phyloP scores from a whole-genome alignment of 2,329 filamentous ascomycete genomes.

The Hymenoscyphus albidus region DNA sequence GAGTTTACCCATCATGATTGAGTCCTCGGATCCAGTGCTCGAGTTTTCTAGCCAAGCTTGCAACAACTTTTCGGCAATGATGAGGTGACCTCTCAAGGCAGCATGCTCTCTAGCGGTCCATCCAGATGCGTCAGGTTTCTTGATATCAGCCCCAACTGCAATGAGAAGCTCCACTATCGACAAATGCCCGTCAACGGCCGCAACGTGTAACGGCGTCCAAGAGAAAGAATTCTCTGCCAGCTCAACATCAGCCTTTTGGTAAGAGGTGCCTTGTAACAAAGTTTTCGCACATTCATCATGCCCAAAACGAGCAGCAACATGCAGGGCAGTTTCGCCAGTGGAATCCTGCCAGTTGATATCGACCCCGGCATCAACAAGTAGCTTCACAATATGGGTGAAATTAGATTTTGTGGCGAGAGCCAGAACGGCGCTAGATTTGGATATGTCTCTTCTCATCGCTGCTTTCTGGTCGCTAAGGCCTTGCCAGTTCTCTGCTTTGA shows the following conservation, averaged over 20 bases:
- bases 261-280: constrained; percentile 64
- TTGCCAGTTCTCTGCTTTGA: constrained; percentile 76
- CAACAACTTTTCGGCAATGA: constrained; percentile 68
- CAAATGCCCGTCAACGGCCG: constrained; percentile 82
- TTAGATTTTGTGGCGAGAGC: constrained; percentile 86
- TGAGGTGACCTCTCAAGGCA: constrained; percentile 80
- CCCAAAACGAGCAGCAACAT: constrained; percentile 86
- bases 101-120: constrained; percentile 96
- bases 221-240: constrained; percentile 78
- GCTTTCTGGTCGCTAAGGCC: constrained; percentile 57
- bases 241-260: constrained; percentile 73
- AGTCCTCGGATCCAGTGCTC: constrained; percentile 33
- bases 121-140: constrained; percentile 75
- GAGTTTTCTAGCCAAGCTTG: constrained; percentile 32
- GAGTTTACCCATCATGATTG: constrained; percentile 31
- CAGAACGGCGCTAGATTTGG: constrained; percentile 83
- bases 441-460: constrained; percentile 63
- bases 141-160: constrained; percentile 71
- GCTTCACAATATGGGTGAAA: constrained; percentile 75
- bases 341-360: constrained; percentile 92
- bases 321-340: constrained; percentile 84
- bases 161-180: constrained; percentile 73
- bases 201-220: constrained; percentile 94
- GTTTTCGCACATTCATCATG: constrained; percentile 76
- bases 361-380: constrained; percentile 84